Base-by-base conservation (phyloP, 495 filamentous ascomycete genomes). In the Chaetomium cochliodes region DNA sequence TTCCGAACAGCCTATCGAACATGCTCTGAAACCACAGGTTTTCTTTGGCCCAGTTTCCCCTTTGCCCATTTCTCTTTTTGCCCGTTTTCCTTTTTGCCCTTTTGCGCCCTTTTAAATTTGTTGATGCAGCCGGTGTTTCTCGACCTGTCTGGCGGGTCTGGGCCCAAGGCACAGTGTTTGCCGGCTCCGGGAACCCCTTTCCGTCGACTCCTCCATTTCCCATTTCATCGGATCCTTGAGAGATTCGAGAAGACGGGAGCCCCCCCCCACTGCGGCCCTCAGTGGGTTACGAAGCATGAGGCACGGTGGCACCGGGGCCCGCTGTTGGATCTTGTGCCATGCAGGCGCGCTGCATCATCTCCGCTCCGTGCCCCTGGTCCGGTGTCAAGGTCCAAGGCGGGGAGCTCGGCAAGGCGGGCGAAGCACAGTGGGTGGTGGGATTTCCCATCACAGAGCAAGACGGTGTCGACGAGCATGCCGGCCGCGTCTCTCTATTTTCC, bases 321-420 rank as follows among this genome's bases (percentile, higher is more conserved):
- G 46, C 46, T 50, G 52, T 54, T 56, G 55, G 37, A 44, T 58
- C 55, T 60, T 60, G 58, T 60, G 58, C 58, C 58, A 37, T 51
- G 46, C 46, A 54, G 30, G 30, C 12, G 42, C 44, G 46, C 42
- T 57, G 62, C 62, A 60, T 60, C 67, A 66, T 56, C 67, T 69
- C 60, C 53, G 51, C 63, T 20, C 22, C 20, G 30, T 64, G 59
- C 60, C 62, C 68, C 66, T 69, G 68, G 63, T 61, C 62, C 51
- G 64, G 62, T 57, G 62, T 70, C 62, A 46, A 67, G 62, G 60
- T 26, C 69, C 62, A 46, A 67, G 62, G 60, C 33, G 60, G 64
- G 67, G 67, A 67, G 59, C 68, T 66, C 60, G 62, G 53, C 52
- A 62, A 20, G 56, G n/a, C 46, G 58, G 55, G n/a, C 30, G 13